phyloP scores from a whole-genome alignment of 2,329 filamentous ascomycete species.

The Fusarium stilboides region DNA sequence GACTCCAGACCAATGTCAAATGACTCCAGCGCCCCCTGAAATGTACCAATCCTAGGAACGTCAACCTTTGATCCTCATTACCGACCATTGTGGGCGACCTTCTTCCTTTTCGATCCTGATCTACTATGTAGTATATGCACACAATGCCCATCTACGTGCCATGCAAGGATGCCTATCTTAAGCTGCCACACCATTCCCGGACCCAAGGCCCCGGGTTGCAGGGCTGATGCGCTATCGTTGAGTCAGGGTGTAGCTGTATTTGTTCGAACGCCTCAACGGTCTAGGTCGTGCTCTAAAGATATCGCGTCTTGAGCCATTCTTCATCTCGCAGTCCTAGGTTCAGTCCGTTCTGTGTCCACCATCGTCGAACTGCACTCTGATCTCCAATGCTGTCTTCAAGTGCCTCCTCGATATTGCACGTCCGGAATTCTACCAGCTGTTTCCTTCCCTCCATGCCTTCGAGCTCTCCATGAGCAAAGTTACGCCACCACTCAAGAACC shows the following conservation, averaged over 20 bases:
- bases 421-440: conserved; percentile 90
- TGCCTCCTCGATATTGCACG: conserved; percentile 95
- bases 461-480: conserved; percentile 71
- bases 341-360: conserved; percentile 90
- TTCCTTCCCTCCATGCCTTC: conserved; percentile 68
- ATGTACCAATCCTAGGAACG: conserved; percentile 35
- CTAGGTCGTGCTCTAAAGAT: conserved; percentile 63
- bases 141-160: conserved; percentile 15
- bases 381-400: conserved; percentile 87
- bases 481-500: conserved; percentile 94
- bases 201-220: conserved; percentile 22
- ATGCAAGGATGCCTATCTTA: conserved; percentile 1
- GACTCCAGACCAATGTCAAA: conserved; percentile 30
- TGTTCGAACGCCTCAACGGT: background rate
- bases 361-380: conserved; percentile 80
- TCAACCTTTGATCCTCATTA: conserved; percentile 36
- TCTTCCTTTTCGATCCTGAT: conserved; percentile 27
- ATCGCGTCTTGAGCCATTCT: conserved; percentile 90
- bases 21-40: conserved; percentile 37
- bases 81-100: conserved; percentile 26
- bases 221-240: conserved; percentile 18
- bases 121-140: conserved; percentile 27
- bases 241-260: conserved; percentile 6
- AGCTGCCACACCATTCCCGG: conserved; percentile 18
- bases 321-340: conserved; percentile 86